Evolutionary conservation across 768 basidiomycete species (phyloP).

Genomic region (Lentinus brumalis): DNA sequence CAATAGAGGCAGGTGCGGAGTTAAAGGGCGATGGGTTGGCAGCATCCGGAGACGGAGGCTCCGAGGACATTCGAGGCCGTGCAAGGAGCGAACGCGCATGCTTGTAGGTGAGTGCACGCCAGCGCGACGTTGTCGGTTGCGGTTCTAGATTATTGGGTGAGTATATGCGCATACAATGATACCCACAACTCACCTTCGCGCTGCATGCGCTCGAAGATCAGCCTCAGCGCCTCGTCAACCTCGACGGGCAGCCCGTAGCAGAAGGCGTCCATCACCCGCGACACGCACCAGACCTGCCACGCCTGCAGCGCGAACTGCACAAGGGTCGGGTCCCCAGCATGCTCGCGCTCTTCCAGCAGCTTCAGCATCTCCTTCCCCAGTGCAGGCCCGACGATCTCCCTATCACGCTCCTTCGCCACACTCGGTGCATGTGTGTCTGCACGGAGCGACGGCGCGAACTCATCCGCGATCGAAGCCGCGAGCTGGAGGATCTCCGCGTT

Average conservation of each 20-base stretch:
- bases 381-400: conserved; percentile 31
- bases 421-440: conserved; percentile 20
- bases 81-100: conserved; percentile 29
- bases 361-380: conserved; percentile 32
- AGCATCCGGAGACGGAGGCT: conserved; percentile 17
- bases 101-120: conserved; percentile 38
- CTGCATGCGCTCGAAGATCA: conserved; percentile 36
- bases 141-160: conserved; percentile 28
- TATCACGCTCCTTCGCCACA: conserved; percentile 25
- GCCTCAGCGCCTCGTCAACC: conserved; percentile 30
- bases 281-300: conserved; percentile 38
- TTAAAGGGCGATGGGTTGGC: conserved; percentile 27
- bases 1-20: conserved; percentile 18
- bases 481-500: conserved; percentile 39
- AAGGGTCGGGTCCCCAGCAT: conserved; percentile 35
- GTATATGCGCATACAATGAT: background rate
- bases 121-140: conserved; percentile 38
- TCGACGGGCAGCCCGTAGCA: conserved; percentile 34
- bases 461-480: conserved; percentile 34
- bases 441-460: conserved; percentile 29
- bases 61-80: conserved; percentile 6
- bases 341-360: conserved; percentile 30
- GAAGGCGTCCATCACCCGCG: conserved; percentile 34
- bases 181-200: conserved; percentile 25
- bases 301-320: conserved; percentile 40